Evolutionary conservation across 768 basidiomycete species (phyloP).

Genomic region (Pleurotus platypus): DNA sequence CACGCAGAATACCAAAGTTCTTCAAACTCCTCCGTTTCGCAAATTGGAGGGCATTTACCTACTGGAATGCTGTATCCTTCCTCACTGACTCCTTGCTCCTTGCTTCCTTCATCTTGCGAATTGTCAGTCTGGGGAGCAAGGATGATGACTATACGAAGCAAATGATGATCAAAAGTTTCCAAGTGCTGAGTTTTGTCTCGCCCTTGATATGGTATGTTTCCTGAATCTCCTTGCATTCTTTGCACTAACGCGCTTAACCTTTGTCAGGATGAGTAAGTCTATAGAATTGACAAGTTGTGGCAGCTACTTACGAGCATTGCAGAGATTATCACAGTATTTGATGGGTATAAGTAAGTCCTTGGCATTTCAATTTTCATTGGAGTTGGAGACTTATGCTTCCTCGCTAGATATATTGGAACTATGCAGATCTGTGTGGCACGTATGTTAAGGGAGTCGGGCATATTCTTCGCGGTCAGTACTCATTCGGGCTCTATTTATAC

Average conservation of each 20-base stretch:
- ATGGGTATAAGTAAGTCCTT: constrained; percentile 65
- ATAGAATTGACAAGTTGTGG: neutral
- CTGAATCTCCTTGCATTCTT: neutral
- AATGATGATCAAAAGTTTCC: constrained; percentile 71
- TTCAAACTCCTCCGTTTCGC: constrained; percentile 70
- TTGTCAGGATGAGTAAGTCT: constrained; percentile 74
- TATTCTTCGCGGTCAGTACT: constrained; percentile 80
- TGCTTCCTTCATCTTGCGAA: constrained; percentile 70
- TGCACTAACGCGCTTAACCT: neutral
- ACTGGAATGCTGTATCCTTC: constrained; percentile 72
- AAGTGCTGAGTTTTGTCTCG: constrained; percentile 82
- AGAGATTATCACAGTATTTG: constrained; percentile 81
- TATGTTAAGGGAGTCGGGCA: constrained; percentile 90
- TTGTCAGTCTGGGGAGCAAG: constrained; percentile 45
- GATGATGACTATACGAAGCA: constrained; percentile 29
- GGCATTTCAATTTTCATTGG: neutral
- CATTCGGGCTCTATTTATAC: neutral
- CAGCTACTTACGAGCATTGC: constrained; percentile 4
- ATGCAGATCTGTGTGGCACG: constrained; percentile 92
- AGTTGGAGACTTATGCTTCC: neutral
- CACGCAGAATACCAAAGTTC: constrained; percentile 37
- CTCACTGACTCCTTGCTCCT: constrained; percentile 72
- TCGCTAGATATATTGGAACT: constrained; percentile 73
- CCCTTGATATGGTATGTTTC: constrained; percentile 78
- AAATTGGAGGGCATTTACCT: constrained; percentile 77